Percentiles rank a stretch among this genome's conserved stretches.
phyloP scores from a whole-genome alignment of 495 filamentous ascomycete species.

The Hamigera avellanea region DNA sequence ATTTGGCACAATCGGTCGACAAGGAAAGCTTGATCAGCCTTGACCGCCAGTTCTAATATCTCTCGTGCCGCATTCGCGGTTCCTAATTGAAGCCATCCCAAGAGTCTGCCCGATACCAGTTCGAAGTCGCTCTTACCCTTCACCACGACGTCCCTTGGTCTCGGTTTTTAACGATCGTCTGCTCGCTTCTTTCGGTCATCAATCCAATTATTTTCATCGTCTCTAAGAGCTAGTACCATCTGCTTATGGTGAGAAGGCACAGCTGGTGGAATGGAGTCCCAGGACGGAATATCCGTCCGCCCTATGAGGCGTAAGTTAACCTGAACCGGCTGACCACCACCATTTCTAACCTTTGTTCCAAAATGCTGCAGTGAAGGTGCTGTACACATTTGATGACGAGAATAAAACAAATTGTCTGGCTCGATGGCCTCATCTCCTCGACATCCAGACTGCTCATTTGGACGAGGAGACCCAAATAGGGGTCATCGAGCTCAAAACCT shows the following conservation, averaged over 20 bases:
- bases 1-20: too few relatives aligned
- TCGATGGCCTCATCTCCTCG: constrained; percentile 70
- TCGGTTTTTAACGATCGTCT: too few relatives aligned
- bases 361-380: constrained; percentile 62
- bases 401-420: constrained; percentile 86
- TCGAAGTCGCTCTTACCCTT: too few relatives aligned
- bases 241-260: constrained; percentile 19
- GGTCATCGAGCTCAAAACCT: constrained; percentile 80
- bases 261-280: constrained; percentile 34
- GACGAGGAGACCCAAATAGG: constrained; percentile 73
- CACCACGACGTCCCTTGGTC: too few relatives aligned
- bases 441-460: constrained; percentile 66
- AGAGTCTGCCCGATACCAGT: too few relatives aligned
- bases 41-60: background rate
- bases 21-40: background rate
- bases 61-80: too few relatives aligned
- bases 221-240: constrained; percentile 3
- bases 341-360: background rate
- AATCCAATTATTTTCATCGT: background rate
- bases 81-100: too few relatives aligned
- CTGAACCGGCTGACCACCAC: background rate
- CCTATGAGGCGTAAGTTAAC: constrained; percentile 40
- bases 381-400: constrained; percentile 91
- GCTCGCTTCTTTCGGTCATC: too few relatives aligned
- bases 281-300: constrained; percentile 41